Evolutionary conservation across 2,329 filamentous ascomycete genomes (phyloP), one percentile per base, ranked within the genome.

Genomic region (Apiospora phragmitis): DNA sequence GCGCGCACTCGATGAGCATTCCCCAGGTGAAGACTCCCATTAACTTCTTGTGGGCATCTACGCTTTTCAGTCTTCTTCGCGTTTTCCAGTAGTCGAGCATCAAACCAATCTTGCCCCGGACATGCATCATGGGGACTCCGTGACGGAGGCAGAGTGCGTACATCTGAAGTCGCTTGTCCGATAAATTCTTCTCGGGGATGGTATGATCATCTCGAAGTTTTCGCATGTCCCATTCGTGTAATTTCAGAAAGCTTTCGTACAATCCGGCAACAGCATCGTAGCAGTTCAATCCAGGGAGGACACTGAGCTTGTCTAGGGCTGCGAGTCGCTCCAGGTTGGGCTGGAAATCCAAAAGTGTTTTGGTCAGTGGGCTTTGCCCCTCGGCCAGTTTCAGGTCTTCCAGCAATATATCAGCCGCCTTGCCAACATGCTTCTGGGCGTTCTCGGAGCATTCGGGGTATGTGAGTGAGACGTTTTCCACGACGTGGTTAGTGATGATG

Each of bases 41-140:
- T 9, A 11, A n/a, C 24, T 83, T 78, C 42, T 83, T 79, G 24
- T 80, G 78, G 65, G 80, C 79, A 65, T 74, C 80, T 2, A 76
- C 78, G 7, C 80, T 79, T 3, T 78, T 81, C 21, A 89, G 79
- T 65, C 87, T 84, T 65, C 88, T 85, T 70, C 85, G 83, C 75
- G 91, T 87, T 79, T 89, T 91, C 93, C 93, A 96, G 79, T 95
- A 97, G 73, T 94, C 91, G 49, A 96, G 76, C 67, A 88, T 89
- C 70, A 95, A 82, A 0, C 94, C 94, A 35, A 95, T 83, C 67
- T 87, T 88, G 29, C 87, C 86, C 68, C 89, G 85, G 18, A 87
- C 86, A 80, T 96, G 92, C 87, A 95, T 92, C 41, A 86, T 83
- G 0, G 93, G 93, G 41, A 86, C 86, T 1, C 93, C 93, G 77